Base-by-base conservation (phyloP, 441 rosid genomes). In the Eruca vesicaria region DNA sequence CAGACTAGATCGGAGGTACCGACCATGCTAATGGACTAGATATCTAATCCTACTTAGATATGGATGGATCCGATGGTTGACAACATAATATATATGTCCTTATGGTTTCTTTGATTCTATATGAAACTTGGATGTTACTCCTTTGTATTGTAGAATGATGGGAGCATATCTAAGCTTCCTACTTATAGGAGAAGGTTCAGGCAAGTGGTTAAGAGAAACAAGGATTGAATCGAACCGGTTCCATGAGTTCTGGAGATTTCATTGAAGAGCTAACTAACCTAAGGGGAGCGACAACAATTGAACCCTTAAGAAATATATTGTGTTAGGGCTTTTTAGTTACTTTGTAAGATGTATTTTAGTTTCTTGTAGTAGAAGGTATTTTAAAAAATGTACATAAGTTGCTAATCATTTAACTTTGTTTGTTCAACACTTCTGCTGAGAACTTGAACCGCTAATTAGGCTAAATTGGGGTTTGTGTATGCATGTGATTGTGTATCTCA, bases 101-200 rank as follows among this genome's bases (percentile, higher is more conserved):
- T 36, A 52, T 65, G n/a, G 21, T 5, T 12, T 41, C 10, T 18
- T 48, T 65, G 57, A 2, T 45, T 63, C 4, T 28, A 38, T 41
- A 0, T 28, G 2, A 43, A 43, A 21, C 68, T 38, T 63, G 31
- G 59, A 52, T 18, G 5, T 52, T 56, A 10, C 28, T 19, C 4
- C n/a, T 65, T 69, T 55, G 65, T 53, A 6, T 15, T 62, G 68
- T 77, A 92, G 97, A 82, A 86, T 92, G 96, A 80, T 84, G 52
- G 97, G 94, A 84, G 92, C 11, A 68, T 81, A 50, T 79, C 97
- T 0, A 94, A 89, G 81, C 75, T 90, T 50, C 93, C 97, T 0
- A 92, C 98, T 0, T 86, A 92, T 53, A 80, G 97, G 69, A 84
- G 97, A 80, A 83, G 71, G 76, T 92, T 79, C 21, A 84, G 90